phyloP scores from a whole-genome alignment of 2,329 filamentous ascomycete species.

The Dothistroma septosporum region DNA sequence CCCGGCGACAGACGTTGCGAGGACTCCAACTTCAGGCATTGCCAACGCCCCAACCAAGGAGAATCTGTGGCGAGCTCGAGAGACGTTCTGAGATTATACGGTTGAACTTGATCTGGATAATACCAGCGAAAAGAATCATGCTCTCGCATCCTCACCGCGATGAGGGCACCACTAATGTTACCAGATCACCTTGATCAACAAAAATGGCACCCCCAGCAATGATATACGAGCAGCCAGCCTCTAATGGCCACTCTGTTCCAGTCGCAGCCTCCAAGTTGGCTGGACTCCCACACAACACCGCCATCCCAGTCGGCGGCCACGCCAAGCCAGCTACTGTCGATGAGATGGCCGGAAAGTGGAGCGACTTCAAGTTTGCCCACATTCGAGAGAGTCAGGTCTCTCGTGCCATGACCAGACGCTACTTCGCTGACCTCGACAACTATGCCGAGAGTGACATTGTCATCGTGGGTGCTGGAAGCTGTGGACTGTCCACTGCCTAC shows the following conservation, averaged over 20 bases:
- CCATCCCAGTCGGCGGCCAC: conserved; percentile 36
- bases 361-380: conserved; percentile 73
- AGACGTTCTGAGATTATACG: conserved; percentile 80
- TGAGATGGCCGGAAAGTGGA: conserved; percentile 72
- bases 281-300: conserved; percentile 36
- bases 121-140: conserved; percentile 98
- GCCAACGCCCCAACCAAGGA: conserved; percentile 9
- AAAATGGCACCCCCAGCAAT: conserved; percentile 76
- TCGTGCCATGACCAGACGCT: conserved; percentile 87
- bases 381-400: conserved; percentile 89
- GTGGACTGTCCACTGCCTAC: conserved; percentile 80
- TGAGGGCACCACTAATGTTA: conserved; percentile 34
- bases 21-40: not conserved
- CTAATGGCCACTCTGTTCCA: conserved; percentile 39
- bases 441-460: conserved; percentile 93
- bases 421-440: conserved; percentile 82
- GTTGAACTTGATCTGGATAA: conserved; percentile 97
- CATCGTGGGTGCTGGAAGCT: conserved; percentile 86
- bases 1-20: not conserved
- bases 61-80: conserved; percentile 16
- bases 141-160: conserved; percentile 47
- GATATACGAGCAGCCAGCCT: conserved; percentile 50
- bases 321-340: conserved; percentile 52
- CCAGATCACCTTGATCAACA: conserved; percentile 41
- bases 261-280: conserved; percentile 49